A percentile compares a stretch with the other conserved stretches of the same genome.
These are phyloP conservation scores for Prunus dulcis DNA, from an alignment of 306 rosid species.

Conservation along the genomic window DNA sequence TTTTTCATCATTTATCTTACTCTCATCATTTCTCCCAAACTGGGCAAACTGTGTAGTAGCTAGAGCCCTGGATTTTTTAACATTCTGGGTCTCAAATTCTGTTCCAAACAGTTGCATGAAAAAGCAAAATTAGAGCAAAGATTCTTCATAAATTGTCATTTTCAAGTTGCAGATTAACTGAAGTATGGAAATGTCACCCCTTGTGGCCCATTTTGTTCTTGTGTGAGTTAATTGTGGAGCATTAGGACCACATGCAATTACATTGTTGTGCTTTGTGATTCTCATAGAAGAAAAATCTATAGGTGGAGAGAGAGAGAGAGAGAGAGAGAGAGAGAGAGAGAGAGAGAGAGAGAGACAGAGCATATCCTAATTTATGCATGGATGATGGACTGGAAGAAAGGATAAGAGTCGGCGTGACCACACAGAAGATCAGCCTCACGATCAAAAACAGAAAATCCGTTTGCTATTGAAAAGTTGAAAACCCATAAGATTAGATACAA, in stretches of 20 bases:
- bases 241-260: background rate
- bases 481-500: background rate
- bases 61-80: too few relatives aligned
- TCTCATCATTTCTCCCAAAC: too few relatives aligned
- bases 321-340: background rate
- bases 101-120: too few relatives aligned
- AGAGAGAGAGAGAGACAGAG: background rate
- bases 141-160: background rate
- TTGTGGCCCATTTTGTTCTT: background rate
- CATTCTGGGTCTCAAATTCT: too few relatives aligned
- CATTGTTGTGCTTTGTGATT: background rate
- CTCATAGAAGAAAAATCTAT: too few relatives aligned
- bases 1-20: too few relatives aligned
- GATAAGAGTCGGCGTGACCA: background rate
- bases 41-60: too few relatives aligned
- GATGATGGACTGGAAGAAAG: background rate
- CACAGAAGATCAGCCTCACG: background rate
- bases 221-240: background rate
- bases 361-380: background rate
- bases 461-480: background rate
- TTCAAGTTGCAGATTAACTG: background rate
- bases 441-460: background rate
- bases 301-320: background rate
- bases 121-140: too few relatives aligned
- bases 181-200: background rate